Evolutionary conservation across 164 flowering plant species (phyloP).

Genomic region (Tetrastigma voinierianum): DNA sequence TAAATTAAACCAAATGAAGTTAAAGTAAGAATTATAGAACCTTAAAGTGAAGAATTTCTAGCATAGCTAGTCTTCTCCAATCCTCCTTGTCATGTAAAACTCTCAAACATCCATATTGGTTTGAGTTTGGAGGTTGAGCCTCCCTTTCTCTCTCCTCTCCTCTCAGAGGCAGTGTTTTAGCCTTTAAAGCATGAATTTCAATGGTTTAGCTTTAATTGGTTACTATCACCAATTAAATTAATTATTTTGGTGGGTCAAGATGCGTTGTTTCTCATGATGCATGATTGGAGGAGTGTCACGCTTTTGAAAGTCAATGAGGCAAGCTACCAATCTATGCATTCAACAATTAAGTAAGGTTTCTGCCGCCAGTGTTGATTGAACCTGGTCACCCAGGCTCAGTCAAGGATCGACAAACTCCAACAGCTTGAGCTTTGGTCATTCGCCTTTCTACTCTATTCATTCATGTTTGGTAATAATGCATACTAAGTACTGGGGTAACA

Average conservation of each 20-base stretch:
- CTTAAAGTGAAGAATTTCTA: constrained; percentile 69
- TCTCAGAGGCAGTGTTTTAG: not conserved
- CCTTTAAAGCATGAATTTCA: constrained; percentile 15
- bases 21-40: constrained; percentile 21
- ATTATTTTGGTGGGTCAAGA: not conserved
- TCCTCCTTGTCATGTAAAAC: constrained; percentile 77
- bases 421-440: too few species aligned
- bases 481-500: too few species aligned
- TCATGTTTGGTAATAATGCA: too few species aligned
- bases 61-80: constrained; percentile 77
- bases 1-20: not conserved
- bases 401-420: too few species aligned
- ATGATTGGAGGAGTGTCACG: not conserved
- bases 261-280: not conserved
- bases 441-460: too few species aligned
- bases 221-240: not conserved
- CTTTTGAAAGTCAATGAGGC: not conserved
- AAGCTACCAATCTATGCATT: not conserved
- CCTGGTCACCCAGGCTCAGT: too few species aligned
- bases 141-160: not conserved
- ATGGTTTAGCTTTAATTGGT: not conserved
- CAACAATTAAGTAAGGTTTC: not conserved
- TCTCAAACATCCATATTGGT: constrained; percentile 62
- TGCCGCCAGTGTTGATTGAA: not conserved
- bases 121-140: not conserved